Evolutionary conservation across 2,329 filamentous ascomycete genomes (phyloP).

Genomic region (Monosporascus sp.): DNA sequence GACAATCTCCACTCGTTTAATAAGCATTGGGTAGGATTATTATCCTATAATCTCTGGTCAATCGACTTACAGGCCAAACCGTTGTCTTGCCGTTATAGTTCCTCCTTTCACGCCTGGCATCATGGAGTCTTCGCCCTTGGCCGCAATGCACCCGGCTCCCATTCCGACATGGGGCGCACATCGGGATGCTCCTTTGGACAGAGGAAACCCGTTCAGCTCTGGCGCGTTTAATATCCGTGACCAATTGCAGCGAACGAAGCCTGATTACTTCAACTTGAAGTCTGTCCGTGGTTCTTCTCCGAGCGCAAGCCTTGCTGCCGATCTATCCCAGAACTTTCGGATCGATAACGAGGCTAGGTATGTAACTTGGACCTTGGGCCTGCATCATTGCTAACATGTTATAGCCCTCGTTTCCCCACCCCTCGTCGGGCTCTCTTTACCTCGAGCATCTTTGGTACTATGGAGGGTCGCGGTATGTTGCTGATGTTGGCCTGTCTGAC

Average conservation of each 20-base stretch:
- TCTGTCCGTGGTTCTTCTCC: slow-evolving; percentile 81
- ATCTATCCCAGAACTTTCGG: slow-evolving; percentile 94
- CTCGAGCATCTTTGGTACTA: slow-evolving; percentile 57
- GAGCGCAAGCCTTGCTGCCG: slow-evolving; percentile 82
- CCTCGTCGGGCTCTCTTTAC: slow-evolving; percentile 83
- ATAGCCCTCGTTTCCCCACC: slow-evolving; percentile 75
- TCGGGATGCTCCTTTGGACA: slow-evolving; percentile 42
- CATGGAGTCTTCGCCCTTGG: slow-evolving; percentile 95
- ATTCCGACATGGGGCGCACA: slow-evolving; percentile 58
- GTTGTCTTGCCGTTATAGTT: too few relatives aligned
- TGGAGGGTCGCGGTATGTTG: slow-evolving; percentile 54
- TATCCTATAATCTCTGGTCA: slow-evolving; percentile 18
- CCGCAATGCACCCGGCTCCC: slow-evolving; percentile 79
- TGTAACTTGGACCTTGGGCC: slow-evolving; percentile 22
- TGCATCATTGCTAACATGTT: slow-evolving; percentile 9
- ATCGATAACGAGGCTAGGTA: slow-evolving; percentile 83
- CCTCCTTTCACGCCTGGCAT: slow-evolving; percentile 13
- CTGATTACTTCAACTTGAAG: slow-evolving; percentile 80
- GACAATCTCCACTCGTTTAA: slow-evolving; percentile 18
- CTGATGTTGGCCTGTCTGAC: slow-evolving; percentile 1
- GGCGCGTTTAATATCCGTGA: slow-evolving; percentile 76
- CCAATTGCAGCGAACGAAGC: slow-evolving; percentile 52
- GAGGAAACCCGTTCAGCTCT: slow-evolving; percentile 48
- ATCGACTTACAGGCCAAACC: slow-evolving; percentile 1
- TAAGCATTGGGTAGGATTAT: slow-evolving; percentile 24